Conservation (phyloP, 202 grass and related monocot species). For the Schoenoplectus triqueter region DNA sequence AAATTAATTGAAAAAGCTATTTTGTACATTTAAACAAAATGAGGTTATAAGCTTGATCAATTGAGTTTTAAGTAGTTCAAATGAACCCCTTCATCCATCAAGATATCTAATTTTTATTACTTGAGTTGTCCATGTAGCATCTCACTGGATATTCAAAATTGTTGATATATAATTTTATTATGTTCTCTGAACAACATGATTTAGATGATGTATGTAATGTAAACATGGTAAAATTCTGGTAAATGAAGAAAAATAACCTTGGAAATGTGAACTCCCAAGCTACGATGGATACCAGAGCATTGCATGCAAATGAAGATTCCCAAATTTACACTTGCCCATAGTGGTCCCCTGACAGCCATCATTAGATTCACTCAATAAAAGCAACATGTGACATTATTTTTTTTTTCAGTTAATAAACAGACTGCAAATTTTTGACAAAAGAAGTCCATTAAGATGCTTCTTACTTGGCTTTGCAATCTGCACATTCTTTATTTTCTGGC, state of each 20-base stretch:
- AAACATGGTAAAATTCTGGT: not conserved
- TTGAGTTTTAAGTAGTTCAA: conserved; percentile 4
- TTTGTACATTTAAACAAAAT: not conserved
- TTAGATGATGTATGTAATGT: not conserved
- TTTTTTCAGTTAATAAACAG: conserved; percentile 2
- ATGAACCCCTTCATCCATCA: conserved; percentile 5
- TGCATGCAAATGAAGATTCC: conserved; percentile 99
- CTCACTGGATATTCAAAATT: not conserved
- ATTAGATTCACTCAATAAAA: conserved; percentile 22
- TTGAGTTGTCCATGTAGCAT: not conserved
- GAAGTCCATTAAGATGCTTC: conserved; percentile 11
- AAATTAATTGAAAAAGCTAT: not conserved
- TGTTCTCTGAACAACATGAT: conserved; percentile 4
- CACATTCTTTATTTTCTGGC: conserved; percentile 89
- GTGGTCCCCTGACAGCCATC: conserved; percentile 58
- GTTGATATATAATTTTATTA: not conserved
- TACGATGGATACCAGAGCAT: conserved; percentile 98
- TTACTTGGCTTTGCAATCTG: conserved; percentile 98
- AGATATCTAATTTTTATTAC: not conserved
- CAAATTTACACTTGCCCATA: conserved; percentile 98
- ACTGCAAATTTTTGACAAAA: not conserved
- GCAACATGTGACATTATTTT: not conserved
- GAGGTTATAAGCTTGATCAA: not conserved
- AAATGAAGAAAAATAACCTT: conserved; percentile 55
- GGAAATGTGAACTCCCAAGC: conserved; percentile 96